Evolutionary conservation across 257 asterid species (phyloP).

Genomic region (Scutellaria barbata): DNA sequence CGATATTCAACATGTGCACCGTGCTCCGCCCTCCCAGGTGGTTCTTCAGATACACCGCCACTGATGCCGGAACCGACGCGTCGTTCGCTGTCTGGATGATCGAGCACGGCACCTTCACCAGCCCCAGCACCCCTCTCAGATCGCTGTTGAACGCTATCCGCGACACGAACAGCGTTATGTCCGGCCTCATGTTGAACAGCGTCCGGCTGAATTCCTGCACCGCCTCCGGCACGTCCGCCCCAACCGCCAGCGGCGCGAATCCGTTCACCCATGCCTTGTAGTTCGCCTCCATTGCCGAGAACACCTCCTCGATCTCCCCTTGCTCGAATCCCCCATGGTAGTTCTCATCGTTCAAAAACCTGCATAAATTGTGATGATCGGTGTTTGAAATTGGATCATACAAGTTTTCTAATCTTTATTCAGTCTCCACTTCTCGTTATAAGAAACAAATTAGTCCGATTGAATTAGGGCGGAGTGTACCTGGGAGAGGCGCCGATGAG

Average conservation of each 20-base stretch:
- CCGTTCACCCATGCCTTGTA: conserved; percentile 95
- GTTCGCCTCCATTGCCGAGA: conserved; percentile 86
- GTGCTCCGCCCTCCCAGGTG: conserved; percentile 85
- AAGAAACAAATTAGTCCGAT: background rate
- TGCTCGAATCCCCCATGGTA: conserved; percentile 91
- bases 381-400: no score
- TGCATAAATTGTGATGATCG: conserved; percentile 9
- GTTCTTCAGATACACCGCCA: conserved; percentile 67
- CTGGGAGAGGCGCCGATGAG: conserved; percentile 95
- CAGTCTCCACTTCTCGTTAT: no score
- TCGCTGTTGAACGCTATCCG: conserved; percentile 77
- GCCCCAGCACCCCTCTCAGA: conserved; percentile 71
- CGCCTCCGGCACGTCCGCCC: conserved; percentile 94
- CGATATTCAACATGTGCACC: conserved; percentile 63
- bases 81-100: conserved; percentile 86
- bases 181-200: conserved; percentile 89
- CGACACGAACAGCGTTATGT: conserved; percentile 78
- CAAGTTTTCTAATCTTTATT: no score
- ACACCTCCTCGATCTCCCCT: conserved; percentile 68
- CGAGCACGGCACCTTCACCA: conserved; percentile 79
- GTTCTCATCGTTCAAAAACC: conserved; percentile 73
- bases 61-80: conserved; percentile 82
- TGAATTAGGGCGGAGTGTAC: conserved; percentile 39
- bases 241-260: conserved; percentile 91
- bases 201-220: conserved; percentile 87